Evolutionary conservation across 148 eudicot genomes (phyloP), one percentile per base, ranked within the genome.

Genomic region (Cornus controversa): DNA sequence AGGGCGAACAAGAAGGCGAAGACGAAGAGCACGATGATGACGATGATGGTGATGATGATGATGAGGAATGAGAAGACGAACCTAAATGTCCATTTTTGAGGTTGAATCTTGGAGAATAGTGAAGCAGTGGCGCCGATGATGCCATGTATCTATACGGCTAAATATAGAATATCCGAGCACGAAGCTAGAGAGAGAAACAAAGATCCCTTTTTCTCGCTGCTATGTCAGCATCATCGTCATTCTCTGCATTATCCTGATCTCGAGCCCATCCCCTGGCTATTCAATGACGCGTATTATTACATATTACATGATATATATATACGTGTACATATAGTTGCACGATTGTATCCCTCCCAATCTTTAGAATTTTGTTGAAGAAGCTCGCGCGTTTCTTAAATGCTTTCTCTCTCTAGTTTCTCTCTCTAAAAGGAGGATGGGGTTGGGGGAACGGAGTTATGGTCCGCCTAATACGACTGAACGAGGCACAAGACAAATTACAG

Each of bases 1-100:
- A 74, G 11, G 82, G 77, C 8, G 88, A 83, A 75, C 74, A 87
- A 70, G 62, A 79, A 69, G 79, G 80, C 8, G 86, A 83, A 20
- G 86, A 80, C 1, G 87, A 84, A n/a, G 77, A 57, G 0, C 73
- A 76, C 0, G 74, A 73, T 0, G 74, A 73, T 1, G 67, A 25
- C 5, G 82, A 77, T 0, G 74, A 47, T 0, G 74, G 34, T 0
- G 77, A 68, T 1, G 78, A 69, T 0, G 81, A 26, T 8, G 72
- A 20, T 5, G 70, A 16, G 25, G 72, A 24, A 16, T 73, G 54
- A 37, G 83, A 54, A 9, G 73, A 58, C 4, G 76, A 15, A 16
- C 70, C 63, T 10, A 50, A 66, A n/a, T 40, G 57, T 7, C 47
- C 58, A 62, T 64, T 64, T 40, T 23, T 66, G 67, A 75, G 76